Conservation (phyloP, 768 basidiomycete genomes). For the Coprinopsis sp. region DNA sequence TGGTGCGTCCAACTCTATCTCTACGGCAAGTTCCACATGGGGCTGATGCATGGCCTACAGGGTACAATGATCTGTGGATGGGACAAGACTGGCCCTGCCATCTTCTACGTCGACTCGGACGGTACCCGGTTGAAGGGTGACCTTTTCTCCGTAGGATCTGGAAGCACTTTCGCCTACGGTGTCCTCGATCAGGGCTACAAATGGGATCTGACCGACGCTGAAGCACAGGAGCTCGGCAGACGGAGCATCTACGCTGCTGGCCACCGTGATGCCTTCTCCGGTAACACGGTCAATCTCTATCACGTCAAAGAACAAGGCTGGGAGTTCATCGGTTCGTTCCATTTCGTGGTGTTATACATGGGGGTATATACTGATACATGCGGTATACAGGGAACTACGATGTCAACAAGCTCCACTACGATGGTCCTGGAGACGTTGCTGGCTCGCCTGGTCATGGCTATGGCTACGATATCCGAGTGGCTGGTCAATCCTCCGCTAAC, state of each 20-base stretch:
- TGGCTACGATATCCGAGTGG: slow-evolving; percentile 72
- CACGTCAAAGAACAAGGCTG: slow-evolving; percentile 94
- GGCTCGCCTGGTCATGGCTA: slow-evolving; percentile 66
- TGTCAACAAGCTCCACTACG: slow-evolving; percentile 85
- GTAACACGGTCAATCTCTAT: slow-evolving; percentile 94
- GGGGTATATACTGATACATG: slow-evolving; percentile 6
- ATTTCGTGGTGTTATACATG: neutral
- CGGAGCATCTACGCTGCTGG: slow-evolving; percentile 95
- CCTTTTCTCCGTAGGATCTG: slow-evolving; percentile 98
- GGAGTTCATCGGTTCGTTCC: slow-evolving; percentile 82
- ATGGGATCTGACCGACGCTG: slow-evolving; percentile 90
- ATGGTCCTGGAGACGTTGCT: slow-evolving; percentile 68
- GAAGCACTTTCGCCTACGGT: slow-evolving; percentile 98
- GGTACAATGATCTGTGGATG: slow-evolving; percentile 99
- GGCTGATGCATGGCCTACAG: slow-evolving; percentile 33
- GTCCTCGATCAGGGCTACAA: slow-evolving; percentile 93
- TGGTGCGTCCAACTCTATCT: slow-evolving; percentile 53
- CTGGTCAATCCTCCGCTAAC: slow-evolving; percentile 51
- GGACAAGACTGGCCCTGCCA: slow-evolving; percentile 97
- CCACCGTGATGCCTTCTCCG: slow-evolving; percentile 94
- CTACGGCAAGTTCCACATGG: neutral
- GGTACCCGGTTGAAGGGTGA: slow-evolving; percentile 94
- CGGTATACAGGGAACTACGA: slow-evolving; percentile 79
- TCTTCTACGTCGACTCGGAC: slow-evolving; percentile 98
- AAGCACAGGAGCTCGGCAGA: slow-evolving; percentile 91